Base-by-base conservation (phyloP, 306 rosid species). In the Cicer bijugum region DNA sequence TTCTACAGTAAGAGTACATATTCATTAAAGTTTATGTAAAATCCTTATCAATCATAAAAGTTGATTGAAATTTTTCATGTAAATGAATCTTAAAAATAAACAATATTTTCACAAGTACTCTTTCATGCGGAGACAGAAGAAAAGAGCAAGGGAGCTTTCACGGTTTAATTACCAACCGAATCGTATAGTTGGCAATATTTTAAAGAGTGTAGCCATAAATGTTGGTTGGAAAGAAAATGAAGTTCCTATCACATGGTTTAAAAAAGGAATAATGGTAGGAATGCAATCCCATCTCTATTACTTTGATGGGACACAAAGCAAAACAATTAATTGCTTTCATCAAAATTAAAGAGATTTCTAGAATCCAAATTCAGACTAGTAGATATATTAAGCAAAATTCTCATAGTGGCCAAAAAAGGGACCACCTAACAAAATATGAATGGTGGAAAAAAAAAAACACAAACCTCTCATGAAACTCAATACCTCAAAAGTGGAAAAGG, bases 231-330 rank as follows among this genome's bases (percentile, higher is more conserved):
- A 69, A 72, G 75, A 78, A 67, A 81, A 53, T 58, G 75, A 63
- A 68, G 61, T 81, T 79, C 55, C 82, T 66, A 62, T 81, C 78
- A 79, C 20, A 10, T 52, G 19, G 17, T 71, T 56, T 57, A 66
- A 55, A 66, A 70, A 64, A 75, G 81, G 74, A 70, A 80, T 80
- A 56, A 73, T 48, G 68, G 78, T 75, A 76, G 82, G 78, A 82
- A 80, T 79, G 74, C 73, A 68, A 67, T 80, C 74, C 85, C 77
- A 75, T 78, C 74, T 69, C 65, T 63, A 55, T 68, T 35, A 84
- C 66, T 70, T 20, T 68, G 70, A 76, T 63, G 72, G 81, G 86
- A 80, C 82, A 68, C 71, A 71, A 78, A 69, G 83, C 9, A 65
- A 69, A 82, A 71, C 79, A 81, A 44, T 59, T 7, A 15, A 28